Percentiles rank a stretch among this genome's conserved stretches.
Conservation (phyloP, 2,329 filamentous ascomycete species). For the Colletotrichum lentis region DNA sequence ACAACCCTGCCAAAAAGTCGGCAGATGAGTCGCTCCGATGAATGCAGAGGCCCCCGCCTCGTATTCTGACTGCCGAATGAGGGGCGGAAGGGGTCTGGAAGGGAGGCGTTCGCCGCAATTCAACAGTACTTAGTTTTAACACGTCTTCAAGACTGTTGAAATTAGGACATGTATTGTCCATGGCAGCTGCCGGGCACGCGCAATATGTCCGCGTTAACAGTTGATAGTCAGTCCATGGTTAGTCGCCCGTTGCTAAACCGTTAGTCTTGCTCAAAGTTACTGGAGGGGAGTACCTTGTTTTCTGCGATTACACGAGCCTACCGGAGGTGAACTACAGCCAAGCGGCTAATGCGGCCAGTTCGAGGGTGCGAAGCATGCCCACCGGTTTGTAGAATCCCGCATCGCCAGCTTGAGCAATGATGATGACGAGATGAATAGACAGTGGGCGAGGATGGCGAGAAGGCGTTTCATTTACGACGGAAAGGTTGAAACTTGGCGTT, state of each 20-base stretch:
- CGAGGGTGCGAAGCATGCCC: constrained; percentile 1
- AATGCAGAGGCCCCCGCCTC: background rate
- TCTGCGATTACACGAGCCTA: background rate
- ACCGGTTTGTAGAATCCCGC: constrained; percentile 3
- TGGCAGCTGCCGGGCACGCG: background rate
- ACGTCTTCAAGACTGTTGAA: background rate
- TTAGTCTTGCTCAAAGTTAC: background rate
- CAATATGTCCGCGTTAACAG: background rate
- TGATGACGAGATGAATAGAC: constrained; percentile 14
- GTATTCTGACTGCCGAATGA: background rate
- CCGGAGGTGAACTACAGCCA: background rate
- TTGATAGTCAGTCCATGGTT: background rate
- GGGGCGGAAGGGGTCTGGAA: too few relatives aligned
- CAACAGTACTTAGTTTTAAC: background rate
- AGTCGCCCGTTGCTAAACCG: background rate
- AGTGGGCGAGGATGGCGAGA: constrained; percentile 28
- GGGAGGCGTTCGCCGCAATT: background rate
- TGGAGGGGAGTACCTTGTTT: constrained; percentile 1
- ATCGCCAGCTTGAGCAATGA: constrained; percentile 14
- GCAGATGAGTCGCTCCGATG: background rate
- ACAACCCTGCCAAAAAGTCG: background rate
- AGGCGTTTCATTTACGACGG: constrained; percentile 36
- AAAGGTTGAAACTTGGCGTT: constrained; percentile 33
- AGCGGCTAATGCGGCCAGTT: background rate
- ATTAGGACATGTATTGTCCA: background rate